These are phyloP conservation scores for Coemansia sp. DNA, from an alignment of 192 early-diverging fungal species.

Conservation along the genomic window DNA sequence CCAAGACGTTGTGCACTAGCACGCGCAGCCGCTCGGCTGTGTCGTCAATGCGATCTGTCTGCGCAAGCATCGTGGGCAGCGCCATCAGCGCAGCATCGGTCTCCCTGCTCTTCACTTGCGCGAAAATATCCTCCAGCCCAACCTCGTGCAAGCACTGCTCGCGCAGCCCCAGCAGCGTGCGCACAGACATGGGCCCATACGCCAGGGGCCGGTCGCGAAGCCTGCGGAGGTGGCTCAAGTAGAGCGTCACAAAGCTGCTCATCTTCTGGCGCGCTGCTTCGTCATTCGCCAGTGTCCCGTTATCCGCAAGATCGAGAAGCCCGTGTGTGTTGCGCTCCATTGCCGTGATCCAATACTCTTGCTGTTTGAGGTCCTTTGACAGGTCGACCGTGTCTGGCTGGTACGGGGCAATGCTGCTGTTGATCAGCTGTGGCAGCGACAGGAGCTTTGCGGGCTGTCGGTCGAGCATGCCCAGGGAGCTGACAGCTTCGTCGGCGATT, in stretches of 20 bases:
- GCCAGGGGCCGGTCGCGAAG: constrained; percentile 68
- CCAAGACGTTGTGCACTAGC: constrained; percentile 68
- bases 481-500: constrained; percentile 55
- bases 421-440: constrained; percentile 63
- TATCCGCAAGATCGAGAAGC: constrained; percentile 62
- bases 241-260: constrained; percentile 62
- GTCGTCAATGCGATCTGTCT: constrained; percentile 52
- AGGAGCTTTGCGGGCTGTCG: constrained; percentile 53
- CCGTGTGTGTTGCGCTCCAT: constrained; percentile 67
- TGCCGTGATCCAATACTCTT: constrained; percentile 74
- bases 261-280: constrained; percentile 4
- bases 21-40: constrained; percentile 28
- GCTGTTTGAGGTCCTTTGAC: constrained; percentile 53
- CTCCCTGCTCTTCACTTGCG: constrained; percentile 65
- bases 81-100: constrained; percentile 61
- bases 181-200: constrained; percentile 72
- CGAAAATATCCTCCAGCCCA: constrained; percentile 78
- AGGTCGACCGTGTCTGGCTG: constrained; percentile 71
- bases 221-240: constrained; percentile 62
- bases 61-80: constrained; percentile 51
- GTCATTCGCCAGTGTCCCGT: constrained; percentile 31
- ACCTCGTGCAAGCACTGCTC: constrained; percentile 83
- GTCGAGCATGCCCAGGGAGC: constrained; percentile 70
- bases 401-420: constrained; percentile 49
- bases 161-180: constrained; percentile 70